Evolutionary conservation across 371 early-diverging fungal genomes (phyloP), one percentile per base, ranked within the genome.

Genomic region (Mortierella sp.): DNA sequence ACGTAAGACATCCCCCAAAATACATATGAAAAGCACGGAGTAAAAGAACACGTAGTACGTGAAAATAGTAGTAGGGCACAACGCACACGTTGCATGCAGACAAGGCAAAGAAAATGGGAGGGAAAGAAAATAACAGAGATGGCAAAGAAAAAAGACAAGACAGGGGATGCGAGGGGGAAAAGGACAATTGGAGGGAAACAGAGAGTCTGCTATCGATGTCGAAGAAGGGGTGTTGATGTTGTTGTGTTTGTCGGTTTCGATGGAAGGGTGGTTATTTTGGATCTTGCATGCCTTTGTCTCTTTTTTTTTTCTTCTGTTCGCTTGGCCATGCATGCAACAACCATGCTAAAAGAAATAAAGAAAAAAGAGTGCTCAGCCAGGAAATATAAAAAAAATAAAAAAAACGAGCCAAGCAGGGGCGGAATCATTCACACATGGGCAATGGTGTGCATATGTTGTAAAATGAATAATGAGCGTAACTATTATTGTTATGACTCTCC

Each of bases 321-420:
- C 21, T 42, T 38, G 38, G 42, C 68, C 68, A 68, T 68, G 68
- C 68, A 68, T 42, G 68, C 10, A 60, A 38, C 42, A 31, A 7
- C 63, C 13, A 31, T 31, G 2, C 54, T n/a, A 58, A 26, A 58
- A 11, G 58, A 58, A 9, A 26, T 7, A 19, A 19, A 31, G 16
- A 38, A 9, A 19, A 31, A 10, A 26, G 28, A 13, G 65, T 38
- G 65, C 65, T 65, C 38, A 65, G 65, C 65, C 65, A 21, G 19
- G n/a, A n/a, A 63, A 19, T 19, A 19, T 21, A 31, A 31, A 31
- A 60, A 31, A 28, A 58, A 58, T 16, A 60, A 34, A 38, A 65
- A 38, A 38, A 65, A 65, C 65, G 68, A 65, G 38, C 68, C 68
- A 65, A 65, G 68, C 68, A 65, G 68, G 68, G 68, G 21, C 68